phyloP scores from a whole-genome alignment of 2,329 filamentous ascomycete genomes.

The Colletotrichum sp. region DNA sequence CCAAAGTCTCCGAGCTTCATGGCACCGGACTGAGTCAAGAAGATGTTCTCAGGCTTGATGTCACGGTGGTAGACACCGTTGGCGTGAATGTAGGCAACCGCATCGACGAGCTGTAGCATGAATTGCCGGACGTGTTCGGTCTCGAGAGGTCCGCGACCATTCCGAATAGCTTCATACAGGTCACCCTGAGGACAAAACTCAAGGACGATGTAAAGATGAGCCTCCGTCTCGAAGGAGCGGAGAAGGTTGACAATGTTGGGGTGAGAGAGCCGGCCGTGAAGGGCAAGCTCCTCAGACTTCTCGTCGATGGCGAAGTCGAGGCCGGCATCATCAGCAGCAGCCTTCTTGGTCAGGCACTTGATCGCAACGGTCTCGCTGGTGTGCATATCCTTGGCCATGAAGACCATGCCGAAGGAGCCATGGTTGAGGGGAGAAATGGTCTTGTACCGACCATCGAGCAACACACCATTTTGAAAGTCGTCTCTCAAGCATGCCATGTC shows the following conservation, averaged over 20 bases:
- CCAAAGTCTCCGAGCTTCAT: constrained; percentile 99
- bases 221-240: constrained; percentile 88
- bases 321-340: constrained; percentile 63
- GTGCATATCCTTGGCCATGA: constrained; percentile 81
- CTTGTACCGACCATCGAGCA: constrained; percentile 88
- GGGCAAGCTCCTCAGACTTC: constrained; percentile 78
- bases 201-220: constrained; percentile 89
- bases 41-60: constrained; percentile 99
- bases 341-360: constrained; percentile 92
- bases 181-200: constrained; percentile 97
- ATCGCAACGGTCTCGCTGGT: constrained; percentile 87
- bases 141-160: constrained; percentile 85
- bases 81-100: constrained; percentile 87
- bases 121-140: constrained; percentile 97
- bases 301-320: constrained; percentile 79
- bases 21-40: constrained; percentile 81
- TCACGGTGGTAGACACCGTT: constrained; percentile 95
- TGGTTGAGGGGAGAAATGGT: constrained; percentile 96
- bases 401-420: constrained; percentile 99
- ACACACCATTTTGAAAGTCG: constrained; percentile 77
- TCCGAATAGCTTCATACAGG: constrained; percentile 95
- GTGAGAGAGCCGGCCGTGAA: constrained; percentile 82
- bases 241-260: constrained; percentile 94
- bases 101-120: constrained; percentile 92
- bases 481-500: constrained; percentile 85